phyloP scores from a whole-genome alignment of 768 basidiomycete species.

The Pisolithus albus region DNA sequence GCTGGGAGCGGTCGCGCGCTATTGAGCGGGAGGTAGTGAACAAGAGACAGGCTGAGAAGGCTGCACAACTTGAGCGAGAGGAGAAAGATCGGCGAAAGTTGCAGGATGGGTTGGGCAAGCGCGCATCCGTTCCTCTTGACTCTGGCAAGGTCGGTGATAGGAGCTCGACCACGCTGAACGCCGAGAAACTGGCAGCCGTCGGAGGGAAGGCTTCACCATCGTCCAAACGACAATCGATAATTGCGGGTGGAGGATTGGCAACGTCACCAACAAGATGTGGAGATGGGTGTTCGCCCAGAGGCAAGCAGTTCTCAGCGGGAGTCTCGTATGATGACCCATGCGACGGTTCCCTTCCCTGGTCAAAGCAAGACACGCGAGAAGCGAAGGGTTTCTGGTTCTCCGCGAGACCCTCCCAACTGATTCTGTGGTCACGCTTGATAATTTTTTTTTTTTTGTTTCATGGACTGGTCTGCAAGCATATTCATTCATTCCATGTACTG shows the following conservation, averaged over 20 bases:
- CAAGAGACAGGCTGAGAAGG: conserved; percentile 67
- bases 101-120: conserved; percentile 36
- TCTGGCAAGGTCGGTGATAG: conserved; percentile 27
- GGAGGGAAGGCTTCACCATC: conserved; percentile 29
- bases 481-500: not conserved
- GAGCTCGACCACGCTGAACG: conserved; percentile 44
- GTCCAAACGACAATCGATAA: conserved; percentile 59
- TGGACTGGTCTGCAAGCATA: not conserved
- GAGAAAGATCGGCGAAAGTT: conserved; percentile 43
- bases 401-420: conserved; percentile 38
- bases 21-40: conserved; percentile 70
- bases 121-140: conserved; percentile 26
- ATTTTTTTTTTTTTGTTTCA: not conserved
- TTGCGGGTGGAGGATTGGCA: conserved; percentile 90
- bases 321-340: conserved; percentile 11
- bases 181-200: conserved; percentile 48
- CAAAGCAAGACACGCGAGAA: conserved; percentile 17
- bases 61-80: conserved; percentile 38
- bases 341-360: conserved; percentile 30
- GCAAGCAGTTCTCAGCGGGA: conserved; percentile 17
- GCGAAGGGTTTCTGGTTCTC: conserved; percentile 25
- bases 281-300: conserved; percentile 25
- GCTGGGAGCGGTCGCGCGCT: conserved; percentile 77
- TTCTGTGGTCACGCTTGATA: not conserved
- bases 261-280: conserved; percentile 53